Base-by-base conservation (phyloP, 306 rosid species). In the Mimosa pudica region DNA sequence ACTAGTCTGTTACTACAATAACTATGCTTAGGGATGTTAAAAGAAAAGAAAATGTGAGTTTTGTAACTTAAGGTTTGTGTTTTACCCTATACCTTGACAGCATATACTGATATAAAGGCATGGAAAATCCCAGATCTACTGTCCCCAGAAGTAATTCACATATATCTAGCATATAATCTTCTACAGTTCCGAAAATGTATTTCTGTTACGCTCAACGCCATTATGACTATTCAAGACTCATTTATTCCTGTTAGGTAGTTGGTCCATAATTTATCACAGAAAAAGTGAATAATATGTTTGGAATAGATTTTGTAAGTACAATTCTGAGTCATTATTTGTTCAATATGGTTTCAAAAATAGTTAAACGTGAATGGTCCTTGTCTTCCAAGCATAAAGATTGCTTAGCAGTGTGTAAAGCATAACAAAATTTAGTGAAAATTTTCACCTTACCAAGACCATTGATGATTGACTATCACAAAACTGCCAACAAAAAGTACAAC, bases 321-420 rank as follows among this genome's bases (percentile, higher is more conserved):
- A 60, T 70, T 61, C 47, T 47, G 68, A 78, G 68, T 82, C 66
- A 47, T 48, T 8, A 64, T 61, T 30, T 42, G 75, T 10, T 62
- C 5, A 58, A 36, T 12, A 74, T 55, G 35, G 20, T 12, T 69
- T 8, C 55, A 62, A 24, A 33, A 79, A 69, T 51, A 69, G 3
- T 62, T 51, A 66, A 74, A 61, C 18, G 70, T 48, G 47, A 75
- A 45, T 54, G 10, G 44, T 63, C 66, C 35, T 63, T 74, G 44
- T 54, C 66, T 44, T 52, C 84, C 57, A 54, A 20, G 17, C 38
- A 71, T 32, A 65, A 32, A 81, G 70, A 51, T 68, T 36, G 41
- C 49, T 16, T 77, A 46, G 63, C 71, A 71, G 75, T 70, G 49
- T 78, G 73, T 38, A 73, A 73, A 24, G 77, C 75, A 46, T n/a